Evolutionary conservation across 2,329 filamentous ascomycete species (phyloP), one percentile per base, ranked within the genome.

Genomic region (Pseudogymnoascus sp.): DNA sequence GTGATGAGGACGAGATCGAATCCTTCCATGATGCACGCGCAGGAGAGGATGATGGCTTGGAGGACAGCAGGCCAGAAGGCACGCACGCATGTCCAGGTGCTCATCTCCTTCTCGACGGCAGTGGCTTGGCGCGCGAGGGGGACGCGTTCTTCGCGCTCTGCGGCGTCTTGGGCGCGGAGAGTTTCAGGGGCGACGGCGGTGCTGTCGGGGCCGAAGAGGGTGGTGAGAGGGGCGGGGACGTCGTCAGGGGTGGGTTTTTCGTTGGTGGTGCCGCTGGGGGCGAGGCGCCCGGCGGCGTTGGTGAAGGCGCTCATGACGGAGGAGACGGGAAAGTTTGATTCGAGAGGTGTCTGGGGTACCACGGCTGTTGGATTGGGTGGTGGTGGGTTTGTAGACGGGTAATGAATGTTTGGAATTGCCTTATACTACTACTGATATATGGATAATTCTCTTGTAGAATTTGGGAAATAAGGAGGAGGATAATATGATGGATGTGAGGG

Each of bases 1-100:
- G 59, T 60, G 59, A 60, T 60, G 59, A 60, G 59, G 2, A 60
- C 59, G 2, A 60, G 59, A 23, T 60, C 59, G 17, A 60, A 60
- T 4, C 59, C 59, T 9, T 60, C 59, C 59, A 60, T 60, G 11
- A 60, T 60, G 23, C 59, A 60, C 4, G 59, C 59, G 10, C 59
- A 60, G 10, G 59, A 60, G 2, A 60, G 33, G 59, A 60, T 60
- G 3, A 60, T 60, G 31, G 59, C 59, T 13, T 60, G 59, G 1
- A 60, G 19, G 11, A 60, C 59, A 1, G 59, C 59, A 1, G 59
- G 59, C 33, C 59, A 40, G 33, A 60, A 60, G 21, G 59, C 59
- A 0, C 37, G 33, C 33, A 60, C 59, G 17, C 59, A 60, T 0
- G 33, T 37, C 59, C 59, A 60, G 33, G 59, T 40, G 13, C 33